A percentile compares a stretch with the other conserved stretches of the same genome.
phyloP scores from a whole-genome alignment of 108 stramenopile genomes.

The Cylindrotheca closterium region DNA sequence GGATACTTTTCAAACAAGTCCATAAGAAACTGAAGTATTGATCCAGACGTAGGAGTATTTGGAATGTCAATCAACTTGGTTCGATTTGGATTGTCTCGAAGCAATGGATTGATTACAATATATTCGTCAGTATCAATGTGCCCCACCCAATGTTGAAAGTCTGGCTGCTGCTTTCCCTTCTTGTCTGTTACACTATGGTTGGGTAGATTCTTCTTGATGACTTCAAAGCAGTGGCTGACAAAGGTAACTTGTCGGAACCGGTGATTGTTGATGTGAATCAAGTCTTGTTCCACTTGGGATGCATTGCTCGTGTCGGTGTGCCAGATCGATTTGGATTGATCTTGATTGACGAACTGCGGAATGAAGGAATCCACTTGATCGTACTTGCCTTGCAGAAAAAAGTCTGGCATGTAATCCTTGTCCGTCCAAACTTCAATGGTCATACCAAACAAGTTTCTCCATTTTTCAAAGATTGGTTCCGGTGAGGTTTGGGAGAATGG shows the following conservation, averaged over 20 bases:
- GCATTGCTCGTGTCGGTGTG: not conserved
- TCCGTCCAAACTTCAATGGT: slow-evolving; percentile 25
- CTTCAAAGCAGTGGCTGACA: slow-evolving; percentile 29
- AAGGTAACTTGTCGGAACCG: slow-evolving; percentile 42
- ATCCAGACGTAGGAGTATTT: not conserved
- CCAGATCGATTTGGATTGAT: not conserved
- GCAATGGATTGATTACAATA: slow-evolving; percentile 43
- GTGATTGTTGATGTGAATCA: slow-evolving; percentile 29
- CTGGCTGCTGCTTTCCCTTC: not conserved
- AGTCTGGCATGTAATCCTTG: slow-evolving; percentile 34
- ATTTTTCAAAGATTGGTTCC: slow-evolving; percentile 5
- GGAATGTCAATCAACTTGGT: not conserved
- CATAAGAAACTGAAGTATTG: not conserved
- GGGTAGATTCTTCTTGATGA: not conserved
- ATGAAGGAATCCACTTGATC: slow-evolving; percentile 1
- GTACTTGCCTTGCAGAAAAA: slow-evolving; percentile 24
- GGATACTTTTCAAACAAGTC: slow-evolving; percentile 12
- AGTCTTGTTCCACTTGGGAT: slow-evolving; percentile 1
- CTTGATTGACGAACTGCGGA: no score
- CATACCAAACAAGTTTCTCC: not conserved
- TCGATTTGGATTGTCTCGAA: not conserved
- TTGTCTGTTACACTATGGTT: slow-evolving; percentile 17
- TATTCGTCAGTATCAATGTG: slow-evolving; percentile 75
- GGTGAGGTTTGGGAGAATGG: slow-evolving; percentile 7
- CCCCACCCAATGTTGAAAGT: slow-evolving; percentile 37